Conservation (phyloP, 805 yeast species). For the Saturnispora gosingensis region DNA sequence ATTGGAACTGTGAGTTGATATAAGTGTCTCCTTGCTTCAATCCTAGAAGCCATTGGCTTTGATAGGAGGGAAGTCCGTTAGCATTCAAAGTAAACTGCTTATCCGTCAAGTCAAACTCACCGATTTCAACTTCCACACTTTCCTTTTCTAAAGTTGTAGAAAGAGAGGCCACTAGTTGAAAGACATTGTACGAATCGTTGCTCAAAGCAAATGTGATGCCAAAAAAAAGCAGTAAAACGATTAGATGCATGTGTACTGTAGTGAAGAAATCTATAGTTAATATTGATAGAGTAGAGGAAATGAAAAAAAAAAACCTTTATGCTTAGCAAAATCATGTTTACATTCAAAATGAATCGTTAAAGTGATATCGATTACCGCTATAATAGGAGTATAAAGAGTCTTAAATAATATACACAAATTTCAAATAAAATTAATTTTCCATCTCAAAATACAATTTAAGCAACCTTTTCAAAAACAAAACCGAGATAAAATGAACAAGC, state of each 20-base stretch:
- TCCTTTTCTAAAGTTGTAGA: not conserved
- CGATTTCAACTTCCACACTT: not conserved
- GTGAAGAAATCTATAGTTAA: not conserved
- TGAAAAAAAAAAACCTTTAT: not conserved
- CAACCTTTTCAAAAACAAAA: constrained; percentile 57
- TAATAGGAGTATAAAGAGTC: not conserved
- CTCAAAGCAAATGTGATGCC: not conserved
- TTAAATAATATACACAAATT: not conserved
- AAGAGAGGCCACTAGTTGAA: not conserved
- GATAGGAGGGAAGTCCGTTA: not conserved
- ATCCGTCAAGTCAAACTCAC: not conserved
- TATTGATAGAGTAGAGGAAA: not conserved
- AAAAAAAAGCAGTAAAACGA: not conserved
- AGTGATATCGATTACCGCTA: too few species aligned
- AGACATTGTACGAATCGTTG: not conserved
- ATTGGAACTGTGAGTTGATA: constrained; percentile 8
- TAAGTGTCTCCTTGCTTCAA: constrained; percentile 5
- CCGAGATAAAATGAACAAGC: constrained; percentile 78
- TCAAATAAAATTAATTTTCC: not conserved
- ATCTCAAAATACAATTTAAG: not conserved
- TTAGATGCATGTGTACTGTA: not conserved
- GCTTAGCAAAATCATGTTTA: not conserved
- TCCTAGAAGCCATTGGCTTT: constrained; percentile 1
- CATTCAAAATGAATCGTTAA: not conserved
- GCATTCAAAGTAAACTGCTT: not conserved